Percentiles rank a stretch among this genome's conserved stretches.
Evolutionary conservation across 73 alveolate genomes (phyloP).

Genomic region (Uronychia binucleata): DNA sequence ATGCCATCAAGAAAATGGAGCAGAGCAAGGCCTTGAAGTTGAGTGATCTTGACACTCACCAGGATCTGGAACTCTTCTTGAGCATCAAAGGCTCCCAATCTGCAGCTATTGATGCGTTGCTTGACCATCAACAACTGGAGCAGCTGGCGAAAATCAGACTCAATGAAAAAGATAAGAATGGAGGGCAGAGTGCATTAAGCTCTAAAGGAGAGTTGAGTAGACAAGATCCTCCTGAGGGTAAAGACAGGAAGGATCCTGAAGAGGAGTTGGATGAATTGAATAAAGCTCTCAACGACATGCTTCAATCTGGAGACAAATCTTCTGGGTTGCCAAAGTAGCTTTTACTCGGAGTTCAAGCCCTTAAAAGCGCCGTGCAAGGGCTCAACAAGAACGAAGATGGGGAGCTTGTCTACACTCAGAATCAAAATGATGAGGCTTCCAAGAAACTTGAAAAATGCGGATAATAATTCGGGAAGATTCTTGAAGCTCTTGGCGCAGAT

Average conservation of each 20-base stretch:
- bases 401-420: neutral
- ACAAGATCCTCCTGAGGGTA: neutral
- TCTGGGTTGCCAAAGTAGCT: neutral
- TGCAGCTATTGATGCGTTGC: neutral
- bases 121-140: neutral
- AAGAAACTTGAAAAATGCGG: neutral
- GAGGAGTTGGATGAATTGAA: neutral
- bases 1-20: neutral
- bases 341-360: neutral
- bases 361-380: neutral
- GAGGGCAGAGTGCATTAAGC: neutral
- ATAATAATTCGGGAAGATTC: neutral
- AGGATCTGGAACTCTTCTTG: neutral
- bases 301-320: neutral
- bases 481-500: neutral
- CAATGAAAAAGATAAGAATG: neutral
- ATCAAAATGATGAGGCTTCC: neutral
- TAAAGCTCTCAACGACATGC: neutral
- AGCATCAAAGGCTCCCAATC: neutral
- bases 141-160: neutral
- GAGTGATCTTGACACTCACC: neutral
- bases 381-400: neutral
- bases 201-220: neutral
- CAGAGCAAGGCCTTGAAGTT: neutral
- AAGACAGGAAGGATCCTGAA: neutral